Evolutionary conservation across 768 basidiomycete species (phyloP).

Genomic region (Auricularia sp.): DNA sequence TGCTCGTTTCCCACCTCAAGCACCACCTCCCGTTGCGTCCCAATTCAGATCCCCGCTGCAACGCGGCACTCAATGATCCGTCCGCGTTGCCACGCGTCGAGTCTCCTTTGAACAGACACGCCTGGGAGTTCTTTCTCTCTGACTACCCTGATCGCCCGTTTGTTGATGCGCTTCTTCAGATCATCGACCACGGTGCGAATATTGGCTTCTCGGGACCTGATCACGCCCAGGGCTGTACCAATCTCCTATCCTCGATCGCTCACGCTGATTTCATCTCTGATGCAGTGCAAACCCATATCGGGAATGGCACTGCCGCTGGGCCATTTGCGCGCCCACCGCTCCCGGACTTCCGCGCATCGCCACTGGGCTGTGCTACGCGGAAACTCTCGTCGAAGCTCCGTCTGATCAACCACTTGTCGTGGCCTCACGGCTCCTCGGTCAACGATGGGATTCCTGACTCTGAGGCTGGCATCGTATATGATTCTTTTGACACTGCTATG

Average conservation of each 20-base stretch:
- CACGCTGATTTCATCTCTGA: neutral
- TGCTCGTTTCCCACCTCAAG: neutral
- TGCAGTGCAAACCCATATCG: neutral
- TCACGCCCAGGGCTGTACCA: neutral
- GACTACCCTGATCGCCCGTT: slow-evolving; percentile 3
- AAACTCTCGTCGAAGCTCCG: slow-evolving; percentile 5
- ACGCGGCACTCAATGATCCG: neutral
- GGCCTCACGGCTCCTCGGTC: neutral
- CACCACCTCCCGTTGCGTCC: slow-evolving; percentile 3
- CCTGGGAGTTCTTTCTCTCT: slow-evolving; percentile 1
- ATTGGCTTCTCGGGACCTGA: slow-evolving; percentile 1
- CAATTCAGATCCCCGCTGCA: slow-evolving; percentile 7
- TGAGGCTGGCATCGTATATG: slow-evolving; percentile 16
- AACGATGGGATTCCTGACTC: slow-evolving; percentile 14
- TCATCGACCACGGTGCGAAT: slow-evolving; percentile 1
- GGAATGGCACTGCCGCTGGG: slow-evolving; percentile 7
- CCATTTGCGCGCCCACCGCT: slow-evolving; percentile 13
- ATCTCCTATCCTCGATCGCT: neutral
- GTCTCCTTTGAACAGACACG: neutral
- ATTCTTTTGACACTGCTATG: neutral
- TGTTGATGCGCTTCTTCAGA: slow-evolving; percentile 3
- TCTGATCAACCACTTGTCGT: neutral
- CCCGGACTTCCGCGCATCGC: slow-evolving; percentile 13
- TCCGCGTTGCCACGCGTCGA: neutral
- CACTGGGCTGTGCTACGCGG: slow-evolving; percentile 13